Conservation (phyloP, 2,329 filamentous ascomycete species). For the Aspergillus neoniger region DNA sequence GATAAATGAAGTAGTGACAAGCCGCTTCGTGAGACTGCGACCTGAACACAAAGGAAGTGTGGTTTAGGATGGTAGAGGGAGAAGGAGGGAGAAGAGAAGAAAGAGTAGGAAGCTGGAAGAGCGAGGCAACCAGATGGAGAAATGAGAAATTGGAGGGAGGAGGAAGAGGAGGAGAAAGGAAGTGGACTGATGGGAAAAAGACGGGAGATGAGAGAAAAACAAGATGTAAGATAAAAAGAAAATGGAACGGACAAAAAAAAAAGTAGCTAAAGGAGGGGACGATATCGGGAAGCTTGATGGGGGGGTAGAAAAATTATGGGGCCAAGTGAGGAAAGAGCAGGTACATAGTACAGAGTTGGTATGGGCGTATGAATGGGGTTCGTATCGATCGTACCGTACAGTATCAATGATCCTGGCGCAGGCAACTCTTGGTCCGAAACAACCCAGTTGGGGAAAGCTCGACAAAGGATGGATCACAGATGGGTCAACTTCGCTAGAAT, state of each 20-base stretch:
- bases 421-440: conserved; percentile 7
- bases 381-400: conserved; percentile 11
- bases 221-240: conserved; percentile 16
- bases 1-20: conserved; percentile 14
- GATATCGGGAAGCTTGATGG: conserved; percentile 22
- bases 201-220: conserved; percentile 15
- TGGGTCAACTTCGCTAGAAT: not conserved
- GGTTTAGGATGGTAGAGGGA: conserved; percentile 23
- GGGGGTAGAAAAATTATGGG: conserved; percentile 15
- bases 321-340: conserved; percentile 11
- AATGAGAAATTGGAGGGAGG: conserved; percentile 13
- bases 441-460: conserved; percentile 9
- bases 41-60: conserved; percentile 17
- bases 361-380: conserved; percentile 7
- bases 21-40: conserved; percentile 13
- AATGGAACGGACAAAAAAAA: conserved; percentile 14
- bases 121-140: conserved; percentile 18
- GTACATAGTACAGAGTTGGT: conserved; percentile 10
- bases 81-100: conserved; percentile 28
- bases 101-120: conserved; percentile 28
- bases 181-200: conserved; percentile 18
- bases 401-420: conserved; percentile 7
- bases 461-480: not conserved
- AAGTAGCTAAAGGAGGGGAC: conserved; percentile 11
- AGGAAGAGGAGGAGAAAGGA: conserved; percentile 9